Percentiles rank a stretch among this genome's conserved stretches.
Conservation (phyloP, 495 filamentous ascomycete species). For the Recurvomyces mirabilis region DNA sequence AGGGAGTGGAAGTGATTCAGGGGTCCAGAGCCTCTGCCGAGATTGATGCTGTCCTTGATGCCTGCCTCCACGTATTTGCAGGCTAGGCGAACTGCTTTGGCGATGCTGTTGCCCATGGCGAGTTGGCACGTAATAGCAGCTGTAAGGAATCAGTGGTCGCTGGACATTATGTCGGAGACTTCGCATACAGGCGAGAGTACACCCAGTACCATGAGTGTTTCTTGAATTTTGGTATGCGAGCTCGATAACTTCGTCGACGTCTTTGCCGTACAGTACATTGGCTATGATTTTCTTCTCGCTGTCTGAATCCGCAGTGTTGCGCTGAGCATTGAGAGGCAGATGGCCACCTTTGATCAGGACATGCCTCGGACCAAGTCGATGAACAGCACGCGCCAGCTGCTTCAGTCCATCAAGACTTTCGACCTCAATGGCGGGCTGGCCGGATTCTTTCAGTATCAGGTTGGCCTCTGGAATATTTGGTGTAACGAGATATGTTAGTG, state of each 20-base stretch:
- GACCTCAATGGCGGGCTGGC: constrained; percentile 38
- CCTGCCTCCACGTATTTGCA: constrained; percentile 75
- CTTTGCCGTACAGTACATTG: constrained; percentile 60
- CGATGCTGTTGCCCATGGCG: constrained; percentile 47
- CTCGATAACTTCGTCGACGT: constrained; percentile 46
- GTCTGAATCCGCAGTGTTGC: constrained; percentile 39
- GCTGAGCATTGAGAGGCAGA: constrained; percentile 59
- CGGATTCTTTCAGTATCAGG: constrained; percentile 53
- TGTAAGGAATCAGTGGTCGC: too few species aligned
- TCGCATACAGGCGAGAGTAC: constrained; percentile 74
- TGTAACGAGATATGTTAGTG: constrained; percentile 67
- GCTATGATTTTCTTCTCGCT: constrained; percentile 55
- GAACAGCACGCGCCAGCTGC: constrained; percentile 53
- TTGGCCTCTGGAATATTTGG: constrained; percentile 87
- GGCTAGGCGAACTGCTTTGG: constrained; percentile 54
- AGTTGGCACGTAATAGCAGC: constrained; percentile 84
- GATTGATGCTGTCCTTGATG: constrained; percentile 60
- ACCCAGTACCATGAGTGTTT: constrained; percentile 93
- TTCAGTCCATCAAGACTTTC: constrained; percentile 49
- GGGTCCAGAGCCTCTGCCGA: constrained; percentile 76
- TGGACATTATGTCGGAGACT: too few species aligned
- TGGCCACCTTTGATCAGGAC: constrained; percentile 91
- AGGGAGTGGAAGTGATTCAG: constrained; percentile 91
- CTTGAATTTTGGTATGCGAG: constrained; percentile 55
- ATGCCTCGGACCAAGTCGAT: constrained; percentile 58